phyloP scores from a whole-genome alignment of 2,329 filamentous ascomycete genomes.

The Trichoderma guizhouense region DNA sequence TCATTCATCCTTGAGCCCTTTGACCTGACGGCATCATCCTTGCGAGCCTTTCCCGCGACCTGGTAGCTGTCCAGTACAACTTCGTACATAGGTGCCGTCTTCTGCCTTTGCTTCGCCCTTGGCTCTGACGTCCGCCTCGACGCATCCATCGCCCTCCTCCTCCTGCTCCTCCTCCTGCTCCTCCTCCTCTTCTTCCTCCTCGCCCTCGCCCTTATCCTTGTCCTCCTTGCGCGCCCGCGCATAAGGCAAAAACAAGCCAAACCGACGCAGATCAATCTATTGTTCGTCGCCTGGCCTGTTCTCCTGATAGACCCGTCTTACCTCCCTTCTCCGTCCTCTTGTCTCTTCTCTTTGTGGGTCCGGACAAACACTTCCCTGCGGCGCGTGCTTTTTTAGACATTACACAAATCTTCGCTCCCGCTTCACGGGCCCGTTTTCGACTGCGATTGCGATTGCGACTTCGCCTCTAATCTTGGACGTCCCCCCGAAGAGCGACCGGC shows the following conservation, averaged over 20 bases:
- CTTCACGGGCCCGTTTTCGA: slow-evolving; percentile 7
- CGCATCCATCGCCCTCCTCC: background rate
- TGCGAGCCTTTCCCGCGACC: background rate
- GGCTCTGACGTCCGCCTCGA: background rate
- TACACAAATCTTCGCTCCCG: slow-evolving; percentile 11
- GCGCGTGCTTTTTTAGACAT: slow-evolving; percentile 14
- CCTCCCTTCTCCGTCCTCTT: background rate
- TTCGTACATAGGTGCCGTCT: slow-evolving; percentile 9
- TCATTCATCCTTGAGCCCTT: background rate
- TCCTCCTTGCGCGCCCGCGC: background rate
- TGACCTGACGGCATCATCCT: background rate
- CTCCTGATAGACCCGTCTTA: background rate
- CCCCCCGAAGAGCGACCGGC: background rate
- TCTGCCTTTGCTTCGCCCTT: background rate
- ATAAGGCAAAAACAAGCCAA: background rate
- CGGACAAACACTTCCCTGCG: slow-evolving; percentile 17
- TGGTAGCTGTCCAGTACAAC: background rate
- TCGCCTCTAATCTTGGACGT: background rate
- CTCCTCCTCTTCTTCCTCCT: background rate
- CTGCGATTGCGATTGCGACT: background rate
- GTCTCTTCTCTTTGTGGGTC: slow-evolving; percentile 16
- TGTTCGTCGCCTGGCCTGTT: background rate
- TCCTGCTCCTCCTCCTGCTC: background rate
- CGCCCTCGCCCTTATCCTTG: background rate
- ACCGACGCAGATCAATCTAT: background rate